Percentiles rank a stretch among this genome's conserved stretches.
These are phyloP conservation scores for Meredithiella fracta DNA, from an alignment of 2,329 filamentous ascomycete species.

Conservation along the genomic window DNA sequence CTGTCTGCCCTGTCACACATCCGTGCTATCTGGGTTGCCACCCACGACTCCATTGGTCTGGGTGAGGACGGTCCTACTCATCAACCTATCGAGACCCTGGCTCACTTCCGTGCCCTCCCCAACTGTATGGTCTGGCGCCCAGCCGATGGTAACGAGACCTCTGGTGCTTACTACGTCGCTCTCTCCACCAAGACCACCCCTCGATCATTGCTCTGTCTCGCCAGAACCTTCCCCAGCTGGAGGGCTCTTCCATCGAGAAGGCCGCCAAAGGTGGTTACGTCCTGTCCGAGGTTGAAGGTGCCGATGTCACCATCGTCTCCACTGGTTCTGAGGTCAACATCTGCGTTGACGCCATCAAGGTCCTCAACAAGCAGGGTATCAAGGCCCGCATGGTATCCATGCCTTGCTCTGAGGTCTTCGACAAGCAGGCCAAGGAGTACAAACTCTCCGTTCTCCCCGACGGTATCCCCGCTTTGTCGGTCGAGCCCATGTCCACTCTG, in stretches of 20 bases:
- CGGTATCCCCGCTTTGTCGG: slow-evolving; percentile 78
- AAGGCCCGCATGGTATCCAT: slow-evolving; percentile 86
- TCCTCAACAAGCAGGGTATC: slow-evolving; percentile 72
- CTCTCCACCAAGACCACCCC: slow-evolving; percentile 75
- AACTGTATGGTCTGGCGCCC: slow-evolving; percentile 99
- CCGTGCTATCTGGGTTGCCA: slow-evolving; percentile 88
- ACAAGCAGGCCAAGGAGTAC: slow-evolving; percentile 88
- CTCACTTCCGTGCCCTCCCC: slow-evolving; percentile 94
- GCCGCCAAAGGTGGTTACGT: slow-evolving; percentile 93
- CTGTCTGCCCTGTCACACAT: slow-evolving; percentile 82
- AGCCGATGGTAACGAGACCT: slow-evolving; percentile 95
- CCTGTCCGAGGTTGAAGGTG: slow-evolving; percentile 65
- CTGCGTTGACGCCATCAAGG: slow-evolving; percentile 81
- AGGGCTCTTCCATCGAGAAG: slow-evolving; percentile 78
- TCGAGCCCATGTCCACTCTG: slow-evolving; percentile 94
- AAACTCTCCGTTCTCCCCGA: slow-evolving; percentile 82
- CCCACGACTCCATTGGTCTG: slow-evolving; percentile 97
- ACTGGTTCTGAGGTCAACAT: slow-evolving; percentile 94
- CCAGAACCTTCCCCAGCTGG: slow-evolving; percentile 95
- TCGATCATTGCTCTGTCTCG: slow-evolving; percentile 88
- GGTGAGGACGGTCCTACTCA: slow-evolving; percentile 97
- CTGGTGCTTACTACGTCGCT: slow-evolving; percentile 90
- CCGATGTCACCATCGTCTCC: slow-evolving; percentile 76
- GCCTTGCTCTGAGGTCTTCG: slow-evolving; percentile 95
- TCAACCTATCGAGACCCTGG: slow-evolving; percentile 95